Conservation (phyloP, 140 eudicot species). For the Anethum foeniculum region DNA sequence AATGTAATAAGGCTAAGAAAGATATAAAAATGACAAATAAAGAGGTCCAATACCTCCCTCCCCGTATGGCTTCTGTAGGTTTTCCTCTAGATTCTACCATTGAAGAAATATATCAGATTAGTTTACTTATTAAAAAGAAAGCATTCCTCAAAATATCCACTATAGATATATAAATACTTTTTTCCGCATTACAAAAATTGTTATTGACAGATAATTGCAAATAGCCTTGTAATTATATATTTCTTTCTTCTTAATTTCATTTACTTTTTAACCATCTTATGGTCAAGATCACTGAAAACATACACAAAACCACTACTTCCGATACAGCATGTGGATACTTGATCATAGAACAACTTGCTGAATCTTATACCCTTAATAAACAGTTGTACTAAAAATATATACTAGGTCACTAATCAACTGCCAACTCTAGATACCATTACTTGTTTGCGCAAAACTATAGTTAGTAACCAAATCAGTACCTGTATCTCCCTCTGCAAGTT, state of each 20-base stretch:
- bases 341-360: not conserved
- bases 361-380: not conserved
- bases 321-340: not conserved
- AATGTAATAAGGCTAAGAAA: not conserved
- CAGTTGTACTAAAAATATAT: not conserved
- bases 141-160: not conserved
- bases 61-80: conserved; percentile 93
- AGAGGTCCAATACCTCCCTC: conserved; percentile 70
- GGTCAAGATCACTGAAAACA: not conserved
- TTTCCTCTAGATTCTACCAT: conserved; percentile 73
- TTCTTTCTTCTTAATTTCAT: not conserved
- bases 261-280: not conserved
- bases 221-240: not conserved
- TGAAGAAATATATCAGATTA: conserved; percentile 15
- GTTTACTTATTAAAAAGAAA: not conserved
- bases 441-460: not conserved
- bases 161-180: not conserved
- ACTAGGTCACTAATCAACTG: not conserved
- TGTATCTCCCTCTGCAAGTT: conserved; percentile 98
- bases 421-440: not conserved
- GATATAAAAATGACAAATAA: not conserved
- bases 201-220: not conserved
- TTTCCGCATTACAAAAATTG: not conserved
- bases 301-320: not conserved
- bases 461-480: conserved; percentile 28